Percentiles rank a stretch among this genome's conserved stretches.
phyloP scores from a whole-genome alignment of 495 filamentous ascomycete species.

The Aspergillus cavernicola region DNA sequence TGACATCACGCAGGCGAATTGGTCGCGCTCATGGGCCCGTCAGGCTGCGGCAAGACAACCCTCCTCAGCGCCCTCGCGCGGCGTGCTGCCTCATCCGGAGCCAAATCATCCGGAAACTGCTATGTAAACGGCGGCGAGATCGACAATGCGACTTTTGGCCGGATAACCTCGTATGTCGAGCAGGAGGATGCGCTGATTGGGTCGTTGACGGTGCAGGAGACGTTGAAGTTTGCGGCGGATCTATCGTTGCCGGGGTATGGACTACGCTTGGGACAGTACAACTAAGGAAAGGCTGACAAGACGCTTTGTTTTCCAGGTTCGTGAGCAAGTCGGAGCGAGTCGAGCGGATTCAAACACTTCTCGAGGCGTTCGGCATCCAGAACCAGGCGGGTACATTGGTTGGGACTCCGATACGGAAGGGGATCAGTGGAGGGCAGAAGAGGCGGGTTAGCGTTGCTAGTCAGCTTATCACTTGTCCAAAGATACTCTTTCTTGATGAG shows the following conservation, averaged over 20 bases:
- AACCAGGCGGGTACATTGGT: constrained; percentile 64
- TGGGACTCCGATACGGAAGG: constrained; percentile 75
- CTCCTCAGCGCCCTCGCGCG: constrained; percentile 71
- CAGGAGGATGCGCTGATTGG: constrained; percentile 82
- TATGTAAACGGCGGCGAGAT: constrained; percentile 54
- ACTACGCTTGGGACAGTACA: background rate
- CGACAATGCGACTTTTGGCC: constrained; percentile 28
- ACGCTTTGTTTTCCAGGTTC: constrained; percentile 19
- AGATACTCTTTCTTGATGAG: constrained; percentile 78
- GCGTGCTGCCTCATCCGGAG: constrained; percentile 45
- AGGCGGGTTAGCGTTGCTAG: constrained; percentile 71
- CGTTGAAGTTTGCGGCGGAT: constrained; percentile 63
- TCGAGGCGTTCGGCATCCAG: constrained; percentile 59
- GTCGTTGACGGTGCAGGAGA: constrained; percentile 72
- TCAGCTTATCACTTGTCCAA: constrained; percentile 73
- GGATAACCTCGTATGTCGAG: constrained; percentile 70
- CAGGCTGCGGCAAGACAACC: constrained; percentile 74
- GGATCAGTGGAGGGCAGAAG: constrained; percentile 79
- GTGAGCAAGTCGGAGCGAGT: constrained; percentile 46
- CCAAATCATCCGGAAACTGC: constrained; percentile 45
- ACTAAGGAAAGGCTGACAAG: background rate
- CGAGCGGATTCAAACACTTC: constrained; percentile 50
- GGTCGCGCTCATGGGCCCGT: constrained; percentile 73
- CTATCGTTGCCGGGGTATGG: constrained; percentile 54
- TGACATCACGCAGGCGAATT: constrained; percentile 62